phyloP scores from a whole-genome alignment of 2,329 filamentous ascomycete species.

The Colletotrichum cordylinicola region DNA sequence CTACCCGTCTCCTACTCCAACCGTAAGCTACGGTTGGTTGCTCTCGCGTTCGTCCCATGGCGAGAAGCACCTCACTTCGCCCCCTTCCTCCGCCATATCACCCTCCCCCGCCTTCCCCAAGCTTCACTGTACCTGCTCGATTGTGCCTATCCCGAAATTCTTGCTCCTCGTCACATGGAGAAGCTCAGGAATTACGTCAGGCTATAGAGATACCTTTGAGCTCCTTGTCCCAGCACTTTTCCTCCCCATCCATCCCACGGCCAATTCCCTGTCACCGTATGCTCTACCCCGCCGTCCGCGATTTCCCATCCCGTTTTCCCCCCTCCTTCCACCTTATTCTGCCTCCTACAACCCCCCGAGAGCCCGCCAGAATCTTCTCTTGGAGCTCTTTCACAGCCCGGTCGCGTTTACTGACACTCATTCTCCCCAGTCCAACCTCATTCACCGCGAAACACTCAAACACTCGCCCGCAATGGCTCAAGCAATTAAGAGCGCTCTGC shows the following conservation, averaged over 20 bases:
- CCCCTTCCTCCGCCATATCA: neutral
- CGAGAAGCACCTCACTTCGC: slow-evolving; percentile 2
- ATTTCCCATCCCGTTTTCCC: neutral
- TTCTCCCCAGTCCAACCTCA: slow-evolving; percentile 1
- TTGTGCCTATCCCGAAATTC: neutral
- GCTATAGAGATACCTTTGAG: slow-evolving; percentile 11
- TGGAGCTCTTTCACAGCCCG: neutral
- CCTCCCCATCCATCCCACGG: neutral
- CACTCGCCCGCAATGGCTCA: slow-evolving; percentile 66
- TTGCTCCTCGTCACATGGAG: slow-evolving; percentile 2
- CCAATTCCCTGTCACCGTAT: slow-evolving; percentile 9
- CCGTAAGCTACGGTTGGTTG: neutral
- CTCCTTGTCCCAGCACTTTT: slow-evolving; percentile 5
- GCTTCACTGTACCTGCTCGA: neutral
- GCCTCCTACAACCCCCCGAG: neutral
- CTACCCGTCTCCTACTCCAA: slow-evolving; percentile 5
- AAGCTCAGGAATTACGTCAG: slow-evolving; percentile 24
- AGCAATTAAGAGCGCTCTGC: slow-evolving; percentile 76
- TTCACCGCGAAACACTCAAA: neutral
- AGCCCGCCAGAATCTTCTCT: neutral
- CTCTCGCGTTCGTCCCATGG: neutral
- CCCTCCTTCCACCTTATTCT: neutral
- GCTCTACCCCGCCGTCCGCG: slow-evolving; percentile 15
- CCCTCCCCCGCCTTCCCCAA: neutral
- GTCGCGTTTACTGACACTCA: neutral